A percentile compares a stretch with the other conserved stretches of the same genome.
Evolutionary conservation across 345 rosid species (phyloP).

Genomic region (Clausena lansium): DNA sequence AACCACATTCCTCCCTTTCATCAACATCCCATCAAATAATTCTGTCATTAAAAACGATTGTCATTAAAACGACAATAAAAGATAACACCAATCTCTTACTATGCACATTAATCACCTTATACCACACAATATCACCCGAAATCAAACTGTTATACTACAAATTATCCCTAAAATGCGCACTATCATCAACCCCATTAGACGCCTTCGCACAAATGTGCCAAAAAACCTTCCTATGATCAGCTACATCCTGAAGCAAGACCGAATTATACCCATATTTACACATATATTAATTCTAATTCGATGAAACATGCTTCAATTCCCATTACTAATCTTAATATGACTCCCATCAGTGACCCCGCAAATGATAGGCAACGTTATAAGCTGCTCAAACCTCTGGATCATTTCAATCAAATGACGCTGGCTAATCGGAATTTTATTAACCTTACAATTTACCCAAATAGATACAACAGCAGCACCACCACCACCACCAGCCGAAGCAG

Average conservation of each 20-base stretch:
- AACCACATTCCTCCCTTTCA: constrained; percentile 93
- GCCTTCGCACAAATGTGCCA: constrained; percentile 98
- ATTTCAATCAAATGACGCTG: constrained; percentile 81
- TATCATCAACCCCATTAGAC: constrained; percentile 78
- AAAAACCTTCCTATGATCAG: constrained; percentile 88
- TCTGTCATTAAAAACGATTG: constrained; percentile 88
- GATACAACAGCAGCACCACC: too few relatives aligned
- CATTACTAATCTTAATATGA: constrained; percentile 49
- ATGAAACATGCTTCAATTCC: background rate
- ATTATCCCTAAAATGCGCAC: constrained; percentile 84
- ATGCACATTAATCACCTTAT: constrained; percentile 67
- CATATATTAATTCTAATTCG: constrained; percentile 31
- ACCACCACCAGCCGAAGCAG: too few relatives aligned
- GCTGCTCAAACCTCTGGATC: constrained; percentile 84
- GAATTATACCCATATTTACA: constrained; percentile 73
- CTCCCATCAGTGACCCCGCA: constrained; percentile 91
- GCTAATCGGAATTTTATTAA: constrained; percentile 82
- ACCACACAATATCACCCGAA: constrained; percentile 93
- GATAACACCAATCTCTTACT: constrained; percentile 98
- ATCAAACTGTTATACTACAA: constrained; percentile 73
- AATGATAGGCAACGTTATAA: constrained; percentile 84
- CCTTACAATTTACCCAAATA: constrained; percentile 85
- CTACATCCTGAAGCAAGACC: constrained; percentile 82
- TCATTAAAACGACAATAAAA: constrained; percentile 75
- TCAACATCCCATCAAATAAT: constrained; percentile 92